These are phyloP conservation scores for Puccinellia tenuiflora DNA, from an alignment of 176 grass and related monocot species.

Conservation along the genomic window DNA sequence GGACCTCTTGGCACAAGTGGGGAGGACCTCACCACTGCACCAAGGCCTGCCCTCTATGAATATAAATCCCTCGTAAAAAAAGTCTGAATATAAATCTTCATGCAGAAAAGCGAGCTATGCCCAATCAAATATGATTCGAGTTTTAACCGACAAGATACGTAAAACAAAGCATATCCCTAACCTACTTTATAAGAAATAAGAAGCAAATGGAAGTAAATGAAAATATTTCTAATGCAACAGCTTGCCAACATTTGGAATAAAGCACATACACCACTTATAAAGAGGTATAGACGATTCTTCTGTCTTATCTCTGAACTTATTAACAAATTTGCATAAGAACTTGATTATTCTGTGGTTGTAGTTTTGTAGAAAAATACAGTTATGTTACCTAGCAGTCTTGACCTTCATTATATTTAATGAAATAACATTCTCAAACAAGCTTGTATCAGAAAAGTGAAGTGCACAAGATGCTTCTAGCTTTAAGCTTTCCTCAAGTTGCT, in stretches of 20 bases:
- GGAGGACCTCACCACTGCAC: no score
- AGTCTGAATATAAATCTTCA: not conserved
- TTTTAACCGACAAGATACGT: not conserved
- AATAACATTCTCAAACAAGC: not conserved
- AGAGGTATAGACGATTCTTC: not conserved
- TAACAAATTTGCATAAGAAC: not conserved
- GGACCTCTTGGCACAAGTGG: no score
- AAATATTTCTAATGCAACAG: not conserved
- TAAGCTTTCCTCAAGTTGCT: not conserved
- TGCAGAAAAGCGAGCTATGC: not conserved
- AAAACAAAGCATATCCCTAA: not conserved
- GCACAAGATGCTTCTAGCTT: constrained; percentile 9
- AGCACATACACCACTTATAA: not conserved
- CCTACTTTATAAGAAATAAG: not conserved
- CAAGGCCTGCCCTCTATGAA: no score
- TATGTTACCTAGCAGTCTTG: not conserved
- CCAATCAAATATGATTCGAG: not conserved
- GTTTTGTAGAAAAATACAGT: not conserved
- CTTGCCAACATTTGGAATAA: not conserved
- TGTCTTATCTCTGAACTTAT: not conserved
- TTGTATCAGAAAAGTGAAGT: not conserved
- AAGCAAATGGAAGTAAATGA: constrained; percentile 4
- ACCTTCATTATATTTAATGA: not conserved
- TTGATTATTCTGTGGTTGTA: constrained; percentile 9
- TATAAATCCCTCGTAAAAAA: no score